These are phyloP conservation scores for Penicillium sp. DNA, from an alignment of 2,329 filamentous ascomycete genomes.

Conservation along the genomic window DNA sequence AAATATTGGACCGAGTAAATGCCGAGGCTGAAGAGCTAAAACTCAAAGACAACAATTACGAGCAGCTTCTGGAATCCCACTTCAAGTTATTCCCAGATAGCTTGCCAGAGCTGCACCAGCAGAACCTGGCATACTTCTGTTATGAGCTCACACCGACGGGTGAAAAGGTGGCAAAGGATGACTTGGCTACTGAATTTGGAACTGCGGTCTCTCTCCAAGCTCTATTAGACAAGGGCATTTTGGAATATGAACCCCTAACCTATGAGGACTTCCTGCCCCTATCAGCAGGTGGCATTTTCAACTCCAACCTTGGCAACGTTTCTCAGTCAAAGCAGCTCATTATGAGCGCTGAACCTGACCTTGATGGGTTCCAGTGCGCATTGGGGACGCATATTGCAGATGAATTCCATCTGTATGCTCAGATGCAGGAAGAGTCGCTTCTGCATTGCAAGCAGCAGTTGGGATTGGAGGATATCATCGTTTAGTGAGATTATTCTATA, in stretches of 20 bases:
- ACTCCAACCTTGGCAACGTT: constrained; percentile 38
- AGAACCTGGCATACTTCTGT: constrained; percentile 39
- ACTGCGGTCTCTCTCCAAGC: constrained; percentile 18
- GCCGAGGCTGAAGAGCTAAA: constrained; percentile 6
- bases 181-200: background rate
- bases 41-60: constrained; percentile 7
- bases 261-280: constrained; percentile 54
- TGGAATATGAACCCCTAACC: constrained; percentile 44
- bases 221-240: constrained; percentile 30
- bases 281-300: constrained; percentile 51
- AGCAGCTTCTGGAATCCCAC: constrained; percentile 20
- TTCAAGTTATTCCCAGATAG: constrained; percentile 44
- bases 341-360: constrained; percentile 23
- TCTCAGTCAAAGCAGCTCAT: constrained; percentile 22
- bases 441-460: constrained; percentile 21
- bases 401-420: constrained; percentile 26
- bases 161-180: constrained; percentile 1
- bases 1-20: constrained; percentile 32
- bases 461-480: constrained; percentile 1
- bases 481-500: background rate
- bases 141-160: constrained; percentile 27
- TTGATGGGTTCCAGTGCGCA: constrained; percentile 25
- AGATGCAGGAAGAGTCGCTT: constrained; percentile 24
- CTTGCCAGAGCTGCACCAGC: constrained; percentile 34
- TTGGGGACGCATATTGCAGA: constrained; percentile 21